Percentiles rank a stretch among this genome's conserved stretches.
Conservation (phyloP, 257 asterid species). For the Scutellaria galericulata region DNA sequence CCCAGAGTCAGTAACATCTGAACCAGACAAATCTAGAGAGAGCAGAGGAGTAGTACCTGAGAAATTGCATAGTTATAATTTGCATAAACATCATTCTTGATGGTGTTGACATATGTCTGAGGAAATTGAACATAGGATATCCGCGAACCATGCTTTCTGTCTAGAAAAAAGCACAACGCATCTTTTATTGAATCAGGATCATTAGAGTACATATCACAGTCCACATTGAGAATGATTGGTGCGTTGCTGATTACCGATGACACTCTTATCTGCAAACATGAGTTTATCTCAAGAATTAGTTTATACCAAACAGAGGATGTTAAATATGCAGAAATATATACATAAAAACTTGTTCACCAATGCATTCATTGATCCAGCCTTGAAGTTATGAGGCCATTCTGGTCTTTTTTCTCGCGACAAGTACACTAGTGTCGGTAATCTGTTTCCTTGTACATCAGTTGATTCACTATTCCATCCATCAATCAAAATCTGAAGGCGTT, state of each 20-base stretch:
- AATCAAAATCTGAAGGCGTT: constrained; percentile 37
- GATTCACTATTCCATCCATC: constrained; percentile 47
- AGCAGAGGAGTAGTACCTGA: constrained; percentile 56
- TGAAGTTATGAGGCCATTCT: constrained; percentile 52
- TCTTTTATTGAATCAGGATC: constrained; percentile 69
- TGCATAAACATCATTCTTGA: constrained; percentile 61
- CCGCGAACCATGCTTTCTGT: constrained; percentile 54
- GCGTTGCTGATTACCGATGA: constrained; percentile 79
- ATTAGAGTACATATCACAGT: constrained; percentile 90
- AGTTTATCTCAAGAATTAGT: not conserved
- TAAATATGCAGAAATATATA: no score
- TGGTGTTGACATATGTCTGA: constrained; percentile 56
- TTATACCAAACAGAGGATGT: not conserved
- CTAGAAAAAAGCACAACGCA: constrained; percentile 80
- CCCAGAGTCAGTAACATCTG: constrained; percentile 82
- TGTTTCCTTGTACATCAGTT: constrained; percentile 43
- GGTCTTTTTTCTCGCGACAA: constrained; percentile 60
- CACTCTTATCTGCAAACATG: constrained; percentile 66
- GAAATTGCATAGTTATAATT: constrained; percentile 34
- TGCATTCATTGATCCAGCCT: constrained; percentile 67
- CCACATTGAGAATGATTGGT: constrained; percentile 77
- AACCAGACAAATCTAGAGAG: constrained; percentile 80
- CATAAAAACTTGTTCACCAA: constrained; percentile 37
- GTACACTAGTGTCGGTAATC: constrained; percentile 55
- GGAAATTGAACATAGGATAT: constrained; percentile 67